Conservation (phyloP, 1,284 basidiomycete genomes). For the Inonotus hispidus region DNA sequence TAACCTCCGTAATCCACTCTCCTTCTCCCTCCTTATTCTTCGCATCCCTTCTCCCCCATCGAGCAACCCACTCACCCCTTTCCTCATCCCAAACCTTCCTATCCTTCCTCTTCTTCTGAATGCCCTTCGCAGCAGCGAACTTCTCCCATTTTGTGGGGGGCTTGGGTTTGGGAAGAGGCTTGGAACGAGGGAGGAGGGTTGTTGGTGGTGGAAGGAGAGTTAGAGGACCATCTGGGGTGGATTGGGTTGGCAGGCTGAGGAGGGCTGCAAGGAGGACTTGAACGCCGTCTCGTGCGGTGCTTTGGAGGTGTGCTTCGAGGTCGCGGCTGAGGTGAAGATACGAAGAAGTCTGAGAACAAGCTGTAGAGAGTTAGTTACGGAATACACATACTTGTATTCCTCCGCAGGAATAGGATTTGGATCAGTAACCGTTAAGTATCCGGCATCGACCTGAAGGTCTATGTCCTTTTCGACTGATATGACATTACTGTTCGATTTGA, state of each 20-base stretch:
- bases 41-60: slow-evolving; percentile 83
- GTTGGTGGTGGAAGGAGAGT: slow-evolving; percentile 76
- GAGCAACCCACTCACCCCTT: slow-evolving; percentile 85
- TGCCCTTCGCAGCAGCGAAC: slow-evolving; percentile 94
- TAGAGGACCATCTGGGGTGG: slow-evolving; percentile 79
- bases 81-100: slow-evolving; percentile 94
- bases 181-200: slow-evolving; percentile 81
- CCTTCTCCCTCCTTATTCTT: slow-evolving; percentile 88
- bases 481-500: slow-evolving; percentile 45
- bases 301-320: slow-evolving; percentile 75
- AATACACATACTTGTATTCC: slow-evolving; percentile 54
- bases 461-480: slow-evolving; percentile 73
- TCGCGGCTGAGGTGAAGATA: slow-evolving; percentile 45
- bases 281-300: slow-evolving; percentile 80
- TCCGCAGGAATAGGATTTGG: slow-evolving; percentile 79
- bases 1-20: slow-evolving; percentile 93
- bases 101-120: slow-evolving; percentile 76
- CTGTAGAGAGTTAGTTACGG: slow-evolving; percentile 23
- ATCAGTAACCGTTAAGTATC: slow-evolving; percentile 84
- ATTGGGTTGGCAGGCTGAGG: slow-evolving; percentile 76
- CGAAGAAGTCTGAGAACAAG: neutral
- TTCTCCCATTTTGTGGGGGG: slow-evolving; percentile 95
- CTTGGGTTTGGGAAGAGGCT: slow-evolving; percentile 91
- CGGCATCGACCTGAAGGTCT: slow-evolving; percentile 79
- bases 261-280: slow-evolving; percentile 74